Evolutionary conservation across 1,284 basidiomycete genomes (phyloP).

Genomic region (Sanguinoderma infundibulare): DNA sequence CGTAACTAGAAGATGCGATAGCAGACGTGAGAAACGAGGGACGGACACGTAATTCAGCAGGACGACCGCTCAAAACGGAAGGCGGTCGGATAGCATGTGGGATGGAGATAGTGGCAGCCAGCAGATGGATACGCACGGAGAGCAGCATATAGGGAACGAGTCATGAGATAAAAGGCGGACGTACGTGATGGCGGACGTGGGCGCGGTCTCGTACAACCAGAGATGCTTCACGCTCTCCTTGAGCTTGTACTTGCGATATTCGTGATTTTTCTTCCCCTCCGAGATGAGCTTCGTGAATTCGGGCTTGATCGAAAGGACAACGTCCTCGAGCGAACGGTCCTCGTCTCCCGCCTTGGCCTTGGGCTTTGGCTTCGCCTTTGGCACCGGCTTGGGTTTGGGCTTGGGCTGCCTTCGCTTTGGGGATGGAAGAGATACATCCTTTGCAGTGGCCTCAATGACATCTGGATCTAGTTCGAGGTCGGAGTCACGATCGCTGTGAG

Average conservation of each 20-base stretch:
- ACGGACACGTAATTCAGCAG: neutral
- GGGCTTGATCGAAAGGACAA: conserved; percentile 36
- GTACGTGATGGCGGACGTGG: conserved; percentile 36
- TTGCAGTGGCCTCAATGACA: neutral
- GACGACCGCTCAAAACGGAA: neutral
- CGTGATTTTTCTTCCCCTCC: conserved; percentile 40
- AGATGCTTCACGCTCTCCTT: conserved; percentile 34
- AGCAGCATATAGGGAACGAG: neutral
- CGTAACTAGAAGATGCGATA: conserved; percentile 23
- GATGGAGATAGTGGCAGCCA: neutral
- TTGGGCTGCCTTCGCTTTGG: neutral
- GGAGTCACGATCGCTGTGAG: neutral
- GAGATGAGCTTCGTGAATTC: conserved; percentile 36
- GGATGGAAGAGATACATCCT: neutral
- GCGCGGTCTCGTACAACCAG: conserved; percentile 39
- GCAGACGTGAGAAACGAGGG: neutral
- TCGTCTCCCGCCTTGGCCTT: conserved; percentile 9
- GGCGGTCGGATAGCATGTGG: neutral
- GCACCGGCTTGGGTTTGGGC: neutral
- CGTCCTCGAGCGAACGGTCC: conserved; percentile 35
- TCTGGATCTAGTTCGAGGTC: neutral
- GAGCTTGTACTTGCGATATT: conserved; percentile 40
- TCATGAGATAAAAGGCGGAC: conserved; percentile 10
- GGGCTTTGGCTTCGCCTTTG: neutral
- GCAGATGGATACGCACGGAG: neutral